A percentile compares a stretch with the other conserved stretches of the same genome.
Evolutionary conservation across 2,329 filamentous ascomycete species (phyloP).

Genomic region (Epichloe festucae): DNA sequence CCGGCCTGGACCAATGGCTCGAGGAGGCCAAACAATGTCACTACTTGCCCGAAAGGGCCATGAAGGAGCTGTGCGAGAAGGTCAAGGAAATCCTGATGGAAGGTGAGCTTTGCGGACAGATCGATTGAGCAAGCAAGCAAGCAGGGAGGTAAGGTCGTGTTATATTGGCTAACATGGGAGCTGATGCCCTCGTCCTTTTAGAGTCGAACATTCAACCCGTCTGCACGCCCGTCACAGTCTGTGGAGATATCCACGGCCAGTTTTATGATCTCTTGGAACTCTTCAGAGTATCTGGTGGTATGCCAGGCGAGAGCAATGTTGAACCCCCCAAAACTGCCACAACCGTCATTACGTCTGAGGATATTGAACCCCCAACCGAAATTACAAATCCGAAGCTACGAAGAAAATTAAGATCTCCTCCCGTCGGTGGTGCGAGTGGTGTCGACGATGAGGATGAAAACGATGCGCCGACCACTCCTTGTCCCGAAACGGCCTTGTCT

Average conservation of each 20-base stretch:
- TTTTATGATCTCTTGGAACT: constrained; percentile 97
- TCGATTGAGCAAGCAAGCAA: neutral
- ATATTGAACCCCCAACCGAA: constrained; percentile 79
- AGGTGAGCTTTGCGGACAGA: constrained; percentile 36
- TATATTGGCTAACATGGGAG: neutral
- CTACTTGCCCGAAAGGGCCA: constrained; percentile 87
- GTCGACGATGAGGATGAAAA: constrained; percentile 38
- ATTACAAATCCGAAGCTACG: constrained; percentile 80
- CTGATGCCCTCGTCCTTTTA: constrained; percentile 21
- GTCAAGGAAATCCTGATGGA: constrained; percentile 99
- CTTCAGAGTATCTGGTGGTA: constrained; percentile 90
- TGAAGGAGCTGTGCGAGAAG: constrained; percentile 98
- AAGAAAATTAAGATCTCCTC: constrained; percentile 58
- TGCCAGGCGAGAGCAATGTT: constrained; percentile 71
- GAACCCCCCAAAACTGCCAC: constrained; percentile 58
- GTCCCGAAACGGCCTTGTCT: constrained; percentile 21
- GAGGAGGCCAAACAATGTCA: constrained; percentile 95
- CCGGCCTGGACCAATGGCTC: constrained; percentile 90
- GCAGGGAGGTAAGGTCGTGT: neutral
- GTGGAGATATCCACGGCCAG: constrained; percentile 96
- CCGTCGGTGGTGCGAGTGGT: constrained; percentile 25
- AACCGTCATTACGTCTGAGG: constrained; percentile 73
- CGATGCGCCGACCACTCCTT: constrained; percentile 13
- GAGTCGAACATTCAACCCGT: constrained; percentile 99
- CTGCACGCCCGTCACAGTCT: constrained; percentile 87